A percentile compares a stretch with the other conserved stretches of the same genome.
These are phyloP conservation scores for Phlebopus sp. DNA, from an alignment of 1,284 basidiomycete genomes.

Conservation along the genomic window DNA sequence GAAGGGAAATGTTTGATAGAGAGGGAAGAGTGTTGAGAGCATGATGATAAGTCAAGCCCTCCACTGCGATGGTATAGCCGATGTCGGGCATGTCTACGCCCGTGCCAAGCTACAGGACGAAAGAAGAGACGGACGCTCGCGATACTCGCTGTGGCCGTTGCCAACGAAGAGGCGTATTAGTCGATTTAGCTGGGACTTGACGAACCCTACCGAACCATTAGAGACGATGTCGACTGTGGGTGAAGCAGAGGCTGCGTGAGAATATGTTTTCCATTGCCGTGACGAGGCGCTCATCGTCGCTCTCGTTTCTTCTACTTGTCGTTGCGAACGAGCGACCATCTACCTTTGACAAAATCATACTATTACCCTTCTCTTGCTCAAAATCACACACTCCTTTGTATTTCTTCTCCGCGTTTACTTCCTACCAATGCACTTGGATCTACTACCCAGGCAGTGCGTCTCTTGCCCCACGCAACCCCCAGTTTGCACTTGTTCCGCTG, in stretches of 20 bases:
- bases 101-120: too few species aligned
- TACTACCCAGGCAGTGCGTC: constrained; percentile 46
- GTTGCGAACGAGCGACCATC: constrained; percentile 2
- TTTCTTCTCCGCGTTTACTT: constrained; percentile 31
- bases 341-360: constrained; percentile 9
- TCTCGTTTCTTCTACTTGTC: not conserved
- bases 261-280: not conserved
- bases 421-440: constrained; percentile 49
- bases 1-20: constrained; percentile 64
- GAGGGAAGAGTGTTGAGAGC: constrained; percentile 40
- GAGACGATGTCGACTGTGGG: too few species aligned
- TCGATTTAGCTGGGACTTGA: too few species aligned
- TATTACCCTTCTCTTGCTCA: constrained; percentile 12
- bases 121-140: too few species aligned
- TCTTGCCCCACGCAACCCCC: constrained; percentile 41
- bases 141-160: too few species aligned
- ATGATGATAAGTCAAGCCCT: constrained; percentile 66
- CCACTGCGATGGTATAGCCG: constrained; percentile 48
- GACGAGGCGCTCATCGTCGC: not conserved
- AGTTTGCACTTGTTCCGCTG: constrained; percentile 50
- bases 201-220: too few species aligned
- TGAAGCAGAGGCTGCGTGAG: not conserved
- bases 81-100: constrained; percentile 3
- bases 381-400: constrained; percentile 36
- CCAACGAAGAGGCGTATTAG: too few species aligned